Evolutionary conservation across 2,329 filamentous ascomycete species (phyloP), one percentile per base, ranked within the genome.

Genomic region (Colletotrichum sp.): DNA sequence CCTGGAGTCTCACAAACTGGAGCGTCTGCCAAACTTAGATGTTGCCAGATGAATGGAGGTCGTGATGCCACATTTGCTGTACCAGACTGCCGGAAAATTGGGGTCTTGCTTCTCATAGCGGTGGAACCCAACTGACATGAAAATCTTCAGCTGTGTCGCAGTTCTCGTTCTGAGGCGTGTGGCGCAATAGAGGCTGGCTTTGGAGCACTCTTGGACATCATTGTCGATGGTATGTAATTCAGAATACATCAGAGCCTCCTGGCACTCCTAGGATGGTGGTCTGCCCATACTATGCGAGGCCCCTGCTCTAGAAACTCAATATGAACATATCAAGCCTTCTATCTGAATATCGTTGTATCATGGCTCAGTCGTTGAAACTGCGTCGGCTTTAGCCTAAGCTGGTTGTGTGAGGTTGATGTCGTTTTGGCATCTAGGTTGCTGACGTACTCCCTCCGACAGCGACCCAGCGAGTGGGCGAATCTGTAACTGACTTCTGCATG

Each of bases 401-500:
- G 48, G 52, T 48, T 38, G 52, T 21, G 9, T 18, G 62, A 66
- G 18, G 9, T 26, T 30, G 38, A 36, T 15, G 56, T 62, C 36
- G 67, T 70, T 70, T 70, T 48, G 56, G 67, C 28, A 70, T 62
- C 32, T 34, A 21, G 38, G 30, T 58, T 70, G 70, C 69, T 68
- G 69, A 58, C 70, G 56, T 67, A 61, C 69, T 56, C 21, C 28
- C 56, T 36, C 24, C 56, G 62, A 73, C 48, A 43, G 28, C 21
- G 26, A 9, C 30, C 69, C 56, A 43, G 61, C 38, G 38, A 61
- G 58, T 56, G 55, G 30, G 34, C 62, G 32, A 56, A 67, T 72
- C 69, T 75, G 69, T 67, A 72, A 72, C 73, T 16, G 61, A 48
- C 69, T 56, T 43, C 52, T 62, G 73, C 69, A 64, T 32, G 55